These are phyloP conservation scores for Lepraria neglecta DNA, from an alignment of 495 filamentous ascomycete species.

Conservation along the genomic window DNA sequence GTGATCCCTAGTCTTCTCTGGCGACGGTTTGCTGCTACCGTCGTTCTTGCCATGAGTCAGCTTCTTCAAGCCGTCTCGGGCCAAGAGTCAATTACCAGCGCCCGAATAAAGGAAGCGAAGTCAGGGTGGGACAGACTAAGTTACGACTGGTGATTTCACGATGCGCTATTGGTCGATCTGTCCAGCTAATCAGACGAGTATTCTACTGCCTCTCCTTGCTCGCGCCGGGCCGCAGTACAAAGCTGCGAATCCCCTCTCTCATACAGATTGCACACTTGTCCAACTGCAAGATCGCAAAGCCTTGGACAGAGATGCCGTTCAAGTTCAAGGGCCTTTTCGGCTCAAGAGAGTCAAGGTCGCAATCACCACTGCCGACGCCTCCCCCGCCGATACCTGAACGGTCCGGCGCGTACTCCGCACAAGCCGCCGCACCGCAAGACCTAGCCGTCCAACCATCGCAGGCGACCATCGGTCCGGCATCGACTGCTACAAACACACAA, in stretches of 20 bases:
- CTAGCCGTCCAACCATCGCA: slow-evolving; percentile 1
- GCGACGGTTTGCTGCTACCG: too few relatives aligned
- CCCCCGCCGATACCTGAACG: slow-evolving; percentile 10
- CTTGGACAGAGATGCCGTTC: slow-evolving; percentile 6
- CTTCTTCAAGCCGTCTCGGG: too few relatives aligned
- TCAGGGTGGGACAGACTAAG: too few relatives aligned
- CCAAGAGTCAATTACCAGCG: neutral
- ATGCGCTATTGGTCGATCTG: neutral
- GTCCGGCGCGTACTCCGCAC: neutral
- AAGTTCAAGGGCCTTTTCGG: slow-evolving; percentile 13
- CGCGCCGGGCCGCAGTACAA: neutral
- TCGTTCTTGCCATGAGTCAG: too few relatives aligned
- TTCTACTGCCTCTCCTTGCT: slow-evolving; percentile 4
- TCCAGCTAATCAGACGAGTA: neutral
- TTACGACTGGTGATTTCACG: neutral
- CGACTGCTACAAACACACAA: slow-evolving; percentile 5
- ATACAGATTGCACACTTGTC: neutral
- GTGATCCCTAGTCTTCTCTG: too few relatives aligned
- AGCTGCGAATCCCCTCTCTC: neutral
- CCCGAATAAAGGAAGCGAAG: neutral
- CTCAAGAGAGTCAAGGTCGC: slow-evolving; percentile 7
- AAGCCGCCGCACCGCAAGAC: neutral
- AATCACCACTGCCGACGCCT: slow-evolving; percentile 7
- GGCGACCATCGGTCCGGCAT: neutral
- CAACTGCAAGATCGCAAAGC: slow-evolving; percentile 8